A percentile compares a stretch with the other conserved stretches of the same genome.
Conservation (phyloP, 805 yeast genomes). For the Cyberlindnera americana region DNA sequence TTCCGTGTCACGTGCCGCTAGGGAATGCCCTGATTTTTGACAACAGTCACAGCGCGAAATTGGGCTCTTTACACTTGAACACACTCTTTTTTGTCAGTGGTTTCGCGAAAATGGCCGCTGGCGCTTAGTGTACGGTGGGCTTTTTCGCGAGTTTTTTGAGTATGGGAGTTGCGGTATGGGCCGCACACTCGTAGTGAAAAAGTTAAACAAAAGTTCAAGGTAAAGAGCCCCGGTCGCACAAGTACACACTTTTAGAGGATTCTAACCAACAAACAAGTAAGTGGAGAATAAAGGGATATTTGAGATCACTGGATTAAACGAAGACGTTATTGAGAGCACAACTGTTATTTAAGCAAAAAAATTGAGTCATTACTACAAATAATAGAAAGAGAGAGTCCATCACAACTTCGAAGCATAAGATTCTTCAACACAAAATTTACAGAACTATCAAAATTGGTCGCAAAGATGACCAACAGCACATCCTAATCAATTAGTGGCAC, state of each 20-base stretch:
- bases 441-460: too few species aligned
- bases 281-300: constrained; percentile 9
- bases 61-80: not conserved
- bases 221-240: not conserved
- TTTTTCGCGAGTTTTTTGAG: not conserved
- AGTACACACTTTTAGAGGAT: constrained; percentile 1
- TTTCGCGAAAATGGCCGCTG: too few species aligned
- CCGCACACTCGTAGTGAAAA: constrained; percentile 16
- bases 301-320: not conserved
- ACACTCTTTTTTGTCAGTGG: not conserved
- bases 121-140: not conserved
- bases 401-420: too few species aligned
- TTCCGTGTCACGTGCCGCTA: not conserved
- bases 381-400: too few species aligned
- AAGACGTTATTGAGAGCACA: not conserved
- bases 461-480: too few species aligned
- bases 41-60: constrained; percentile 7
- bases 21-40: not conserved
- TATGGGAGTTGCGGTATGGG: constrained; percentile 6
- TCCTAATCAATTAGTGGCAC: too few species aligned
- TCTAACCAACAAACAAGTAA: constrained; percentile 17
- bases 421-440: too few species aligned
- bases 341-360: not conserved
- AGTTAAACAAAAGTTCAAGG: constrained; percentile 18
- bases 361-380: not conserved